A percentile compares a stretch with the other conserved stretches of the same genome.
These are phyloP conservation scores for Rhynchospora breviuscula DNA, from an alignment of 176 grass and related monocot genomes.

Conservation along the genomic window DNA sequence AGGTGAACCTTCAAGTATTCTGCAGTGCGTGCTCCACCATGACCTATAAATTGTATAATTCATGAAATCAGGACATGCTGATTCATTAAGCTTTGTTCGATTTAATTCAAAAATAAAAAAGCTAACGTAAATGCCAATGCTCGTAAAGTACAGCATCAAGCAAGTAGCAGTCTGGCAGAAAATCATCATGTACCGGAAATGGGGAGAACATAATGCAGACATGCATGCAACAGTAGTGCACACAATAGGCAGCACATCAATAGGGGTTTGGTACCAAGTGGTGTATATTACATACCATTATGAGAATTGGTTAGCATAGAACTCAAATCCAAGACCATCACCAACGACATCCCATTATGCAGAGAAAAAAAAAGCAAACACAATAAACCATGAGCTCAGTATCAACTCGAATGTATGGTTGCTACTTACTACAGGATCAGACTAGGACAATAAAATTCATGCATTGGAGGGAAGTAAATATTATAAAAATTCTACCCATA, in stretches of 20 bases:
- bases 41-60: conserved; percentile 28
- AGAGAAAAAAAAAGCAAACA: not conserved
- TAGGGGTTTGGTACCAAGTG: not conserved
- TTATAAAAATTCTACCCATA: not conserved
- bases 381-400: not conserved
- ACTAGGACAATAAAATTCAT: not conserved
- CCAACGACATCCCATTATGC: not conserved
- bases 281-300: not conserved
- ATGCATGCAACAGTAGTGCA: not conserved
- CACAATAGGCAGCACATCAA: not conserved
- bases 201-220: not conserved
- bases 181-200: not conserved
- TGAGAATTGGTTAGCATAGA: not conserved
- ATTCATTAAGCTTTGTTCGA: not conserved
- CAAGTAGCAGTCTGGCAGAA: not conserved
- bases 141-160: not conserved
- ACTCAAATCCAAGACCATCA: not conserved
- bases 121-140: not conserved
- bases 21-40: conserved; percentile 33
- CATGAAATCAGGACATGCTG: not conserved
- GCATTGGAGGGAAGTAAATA: not conserved
- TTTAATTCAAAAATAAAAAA: not conserved
- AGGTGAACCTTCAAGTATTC: conserved; percentile 37
- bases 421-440: not conserved
- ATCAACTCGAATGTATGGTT: not conserved